These are phyloP conservation scores for Sporothrix phasma DNA, from an alignment of 2,329 filamentous ascomycete species.

Conservation along the genomic window DNA sequence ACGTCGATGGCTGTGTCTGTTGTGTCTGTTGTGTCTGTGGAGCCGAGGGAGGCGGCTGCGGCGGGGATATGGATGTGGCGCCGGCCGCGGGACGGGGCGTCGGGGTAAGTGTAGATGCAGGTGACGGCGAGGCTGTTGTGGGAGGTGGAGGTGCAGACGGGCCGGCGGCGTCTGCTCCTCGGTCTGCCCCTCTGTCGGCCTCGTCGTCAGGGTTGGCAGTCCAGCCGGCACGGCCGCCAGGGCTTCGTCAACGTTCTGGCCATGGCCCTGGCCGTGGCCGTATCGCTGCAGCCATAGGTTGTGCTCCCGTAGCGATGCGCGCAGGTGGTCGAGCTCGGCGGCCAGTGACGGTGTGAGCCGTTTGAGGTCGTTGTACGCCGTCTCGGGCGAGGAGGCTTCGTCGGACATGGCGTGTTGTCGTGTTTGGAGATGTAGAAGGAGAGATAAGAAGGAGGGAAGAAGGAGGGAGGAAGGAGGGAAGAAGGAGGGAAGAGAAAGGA, in stretches of 20 bases:
- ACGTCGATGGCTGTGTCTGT: no score
- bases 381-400: conserved; percentile 10
- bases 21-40: no score
- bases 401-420: background rate
- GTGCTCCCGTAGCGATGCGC: conserved; percentile 25
- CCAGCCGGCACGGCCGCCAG: background rate
- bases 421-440: background rate
- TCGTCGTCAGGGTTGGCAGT: conserved; percentile 2
- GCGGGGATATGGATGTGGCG: background rate
- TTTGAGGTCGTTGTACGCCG: conserved; percentile 23
- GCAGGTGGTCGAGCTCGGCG: conserved; percentile 24
- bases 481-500: no score
- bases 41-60: background rate
- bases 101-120: background rate
- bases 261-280: conserved; percentile 23
- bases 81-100: background rate
- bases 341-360: conserved; percentile 23
- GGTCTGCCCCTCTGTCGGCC: background rate
- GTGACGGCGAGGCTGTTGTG: background rate
- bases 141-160: background rate
- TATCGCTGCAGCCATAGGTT: conserved; percentile 25
- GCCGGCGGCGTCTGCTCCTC: no score
- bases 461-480: no score
- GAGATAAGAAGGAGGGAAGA: background rate
- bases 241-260: conserved; percentile 2